Evolutionary conservation across 78 protist genomes (phyloP).

Genomic region (Dictyostelium capitatum): DNA sequence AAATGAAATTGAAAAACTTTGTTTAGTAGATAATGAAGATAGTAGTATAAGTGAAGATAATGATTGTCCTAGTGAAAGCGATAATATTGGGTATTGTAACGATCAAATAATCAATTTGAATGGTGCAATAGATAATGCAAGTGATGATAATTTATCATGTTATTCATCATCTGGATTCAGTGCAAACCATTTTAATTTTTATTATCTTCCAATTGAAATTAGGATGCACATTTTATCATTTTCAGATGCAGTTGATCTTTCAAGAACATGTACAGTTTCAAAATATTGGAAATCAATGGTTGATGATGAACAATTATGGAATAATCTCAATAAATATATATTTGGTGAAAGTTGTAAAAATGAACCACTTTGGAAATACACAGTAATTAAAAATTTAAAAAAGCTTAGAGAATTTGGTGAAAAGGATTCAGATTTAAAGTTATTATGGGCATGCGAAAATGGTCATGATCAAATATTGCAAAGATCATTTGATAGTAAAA

Average conservation of each 20-base stretch:
- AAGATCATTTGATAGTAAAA: constrained; percentile 51
- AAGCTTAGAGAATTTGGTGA: constrained; percentile 43
- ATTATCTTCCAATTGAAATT: constrained; percentile 55
- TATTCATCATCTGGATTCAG: background rate
- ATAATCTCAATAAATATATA: constrained; percentile 6
- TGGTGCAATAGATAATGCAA: background rate
- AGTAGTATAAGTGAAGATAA: background rate
- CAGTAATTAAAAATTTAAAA: constrained; percentile 43
- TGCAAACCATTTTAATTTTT: constrained; percentile 28
- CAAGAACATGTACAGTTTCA: constrained; percentile 26
- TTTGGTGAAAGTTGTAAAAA: constrained; percentile 58
- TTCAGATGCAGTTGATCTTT: constrained; percentile 61
- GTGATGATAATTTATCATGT: background rate
- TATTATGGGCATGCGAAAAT: constrained; percentile 81
- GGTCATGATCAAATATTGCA: constrained; percentile 71
- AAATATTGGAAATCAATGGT: constrained; percentile 44
- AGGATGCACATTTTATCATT: constrained; percentile 77
- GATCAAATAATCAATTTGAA: background rate
- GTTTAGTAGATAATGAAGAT: background rate
- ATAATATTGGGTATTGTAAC: background rate
- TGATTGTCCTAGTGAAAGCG: background rate
- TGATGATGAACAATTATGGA: constrained; percentile 76
- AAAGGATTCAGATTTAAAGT: constrained; percentile 26
- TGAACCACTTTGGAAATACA: constrained; percentile 46
- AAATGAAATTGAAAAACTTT: background rate